These are phyloP conservation scores for Casuarina glauca DNA, from an alignment of 306 rosid species.

Conservation along the genomic window DNA sequence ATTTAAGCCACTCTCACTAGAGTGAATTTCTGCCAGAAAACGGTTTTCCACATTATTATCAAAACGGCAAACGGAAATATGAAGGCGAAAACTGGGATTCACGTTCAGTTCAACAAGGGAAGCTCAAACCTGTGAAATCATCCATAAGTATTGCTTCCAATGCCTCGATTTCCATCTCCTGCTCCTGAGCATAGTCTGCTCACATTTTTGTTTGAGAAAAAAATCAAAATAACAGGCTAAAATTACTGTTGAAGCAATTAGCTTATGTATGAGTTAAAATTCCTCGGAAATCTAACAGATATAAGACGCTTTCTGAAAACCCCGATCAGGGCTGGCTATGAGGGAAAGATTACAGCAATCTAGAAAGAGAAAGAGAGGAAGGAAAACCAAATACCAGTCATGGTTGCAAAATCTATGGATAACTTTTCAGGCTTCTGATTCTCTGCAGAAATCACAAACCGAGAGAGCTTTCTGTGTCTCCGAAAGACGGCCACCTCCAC, in stretches of 20 bases:
- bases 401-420: slow-evolving; percentile 29
- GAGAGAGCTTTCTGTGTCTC: neutral
- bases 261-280: neutral
- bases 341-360: neutral
- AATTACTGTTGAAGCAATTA: neutral
- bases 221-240: neutral
- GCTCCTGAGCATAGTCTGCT: slow-evolving; percentile 77
- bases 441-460: neutral
- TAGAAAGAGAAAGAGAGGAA: neutral
- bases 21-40: slow-evolving; percentile 70
- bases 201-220: neutral
- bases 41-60: slow-evolving; percentile 13
- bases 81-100: neutral
- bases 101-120: slow-evolving; percentile 1
- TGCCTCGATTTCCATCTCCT: slow-evolving; percentile 98
- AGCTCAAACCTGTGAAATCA: slow-evolving; percentile 76
- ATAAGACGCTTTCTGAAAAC: neutral
- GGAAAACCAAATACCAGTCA: slow-evolving; percentile 57
- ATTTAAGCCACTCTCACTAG: slow-evolving; percentile 88
- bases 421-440: slow-evolving; percentile 11
- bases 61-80: neutral
- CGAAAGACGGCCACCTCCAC: neutral
- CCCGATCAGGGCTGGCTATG: neutral
- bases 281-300: neutral
- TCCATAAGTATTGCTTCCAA: slow-evolving; percentile 97